Evolutionary conservation across 352 stramenopile species (phyloP), one percentile per base, ranked within the genome.

Genomic region (Phytophthora cryptogea): DNA sequence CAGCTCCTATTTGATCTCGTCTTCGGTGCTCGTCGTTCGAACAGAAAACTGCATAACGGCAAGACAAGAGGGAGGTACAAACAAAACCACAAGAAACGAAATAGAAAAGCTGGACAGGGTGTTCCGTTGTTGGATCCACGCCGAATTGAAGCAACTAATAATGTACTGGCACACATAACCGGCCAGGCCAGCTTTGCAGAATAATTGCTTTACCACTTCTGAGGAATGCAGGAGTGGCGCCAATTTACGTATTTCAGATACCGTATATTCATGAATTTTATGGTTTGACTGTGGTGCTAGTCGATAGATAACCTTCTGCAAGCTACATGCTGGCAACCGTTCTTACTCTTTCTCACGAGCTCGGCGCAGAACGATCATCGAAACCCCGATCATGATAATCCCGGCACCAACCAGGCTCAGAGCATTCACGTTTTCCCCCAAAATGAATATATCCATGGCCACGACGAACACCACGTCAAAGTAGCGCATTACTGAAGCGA

Each of bases 401-500:
- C 40, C 43, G 42, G 61, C 69, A 20, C 72, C 72, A 3, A 75
- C 23, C 16, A 81, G 28, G 44, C 62, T 76, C 9, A 66, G 43
- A 17, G 35, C 8, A 43, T 63, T 68, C 26, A 78, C 51, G 1
- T 10, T 49, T 10, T 74, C 69, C 8, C 60, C 59, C 23, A 78
- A 50, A 28, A 77, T 51, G 5, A 66, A 31, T 23, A 60, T 55
- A 53, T 82, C 70, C 51, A 78, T 77, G 33, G 70, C 40, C 23
- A 80, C 74, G 3, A 71, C 65, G 36, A 79, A 74, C 8, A 75
- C 68, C 13, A 80, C 61, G 49, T 78, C 70, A 48, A 75, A 70
- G 46, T 80, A 76, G 9, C 70, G 71, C 55, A 78, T 72, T 14
- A 77, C 53, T 5, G 74, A 80, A 11, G 63, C 68, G 31, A 74